These are phyloP conservation scores for Eucalyptus paniculata DNA, from an alignment of 345 rosid genomes.

Conservation along the genomic window DNA sequence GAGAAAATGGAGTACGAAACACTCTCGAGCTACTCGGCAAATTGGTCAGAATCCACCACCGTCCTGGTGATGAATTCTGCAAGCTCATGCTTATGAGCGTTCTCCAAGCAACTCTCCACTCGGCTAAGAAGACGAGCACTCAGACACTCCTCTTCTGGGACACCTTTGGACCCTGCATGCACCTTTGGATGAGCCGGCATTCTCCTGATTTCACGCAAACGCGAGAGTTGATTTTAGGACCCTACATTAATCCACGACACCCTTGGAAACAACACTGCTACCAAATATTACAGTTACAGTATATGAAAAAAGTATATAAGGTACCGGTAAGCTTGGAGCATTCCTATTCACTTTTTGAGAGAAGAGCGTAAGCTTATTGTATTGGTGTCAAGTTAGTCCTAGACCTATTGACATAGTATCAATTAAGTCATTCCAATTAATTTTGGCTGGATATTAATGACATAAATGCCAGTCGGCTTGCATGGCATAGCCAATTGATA, in stretches of 20 bases:
- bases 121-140: slow-evolving; percentile 15
- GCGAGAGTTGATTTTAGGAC: not conserved
- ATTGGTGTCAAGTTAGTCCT: fast-evolving
- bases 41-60: not conserved
- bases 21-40: slow-evolving; percentile 11
- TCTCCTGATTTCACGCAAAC: not conserved
- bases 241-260: not conserved
- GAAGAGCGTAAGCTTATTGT: not conserved
- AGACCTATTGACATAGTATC: too few relatives aligned
- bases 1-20: not conserved
- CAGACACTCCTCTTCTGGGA: not conserved
- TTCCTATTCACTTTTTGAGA: not conserved
- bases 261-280: not conserved
- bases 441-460: too few relatives aligned
- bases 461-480: fast-evolving
- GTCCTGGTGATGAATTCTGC: not conserved
- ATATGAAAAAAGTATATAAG: not conserved
- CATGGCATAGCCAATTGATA: fast-evolving
- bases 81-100: not conserved
- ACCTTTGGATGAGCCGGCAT: not conserved
- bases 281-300: not conserved
- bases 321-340: not conserved
- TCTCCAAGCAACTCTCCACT: slow-evolving; percentile 7
- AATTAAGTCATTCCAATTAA: fast-evolving
- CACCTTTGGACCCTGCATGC: not conserved